These are phyloP conservation scores for Yamadazyma atmosphaerica DNA, from an alignment of 1,139 yeast species.

Conservation along the genomic window DNA sequence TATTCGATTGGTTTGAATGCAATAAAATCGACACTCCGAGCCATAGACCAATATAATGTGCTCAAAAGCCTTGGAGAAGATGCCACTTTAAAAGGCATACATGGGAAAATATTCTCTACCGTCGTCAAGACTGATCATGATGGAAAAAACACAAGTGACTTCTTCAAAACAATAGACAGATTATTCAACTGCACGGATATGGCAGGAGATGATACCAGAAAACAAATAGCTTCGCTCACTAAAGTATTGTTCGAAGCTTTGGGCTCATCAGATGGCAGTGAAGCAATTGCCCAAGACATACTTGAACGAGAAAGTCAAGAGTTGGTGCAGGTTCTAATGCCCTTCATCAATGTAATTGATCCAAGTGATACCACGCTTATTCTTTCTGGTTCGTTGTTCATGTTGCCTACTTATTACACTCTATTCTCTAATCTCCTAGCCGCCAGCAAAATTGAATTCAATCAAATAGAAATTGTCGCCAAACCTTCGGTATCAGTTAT, in stretches of 20 bases:
- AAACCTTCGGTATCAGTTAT: conserved; percentile 4
- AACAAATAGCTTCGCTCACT: conserved; percentile 7
- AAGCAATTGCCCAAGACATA: conserved; percentile 4
- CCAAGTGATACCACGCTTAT: conserved; percentile 4
- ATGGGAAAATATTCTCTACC: conserved; percentile 2
- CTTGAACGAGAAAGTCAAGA: conserved; percentile 2
- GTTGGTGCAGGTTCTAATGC: conserved; percentile 3
- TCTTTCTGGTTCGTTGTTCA: conserved; percentile 7
- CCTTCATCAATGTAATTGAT: conserved; percentile 4
- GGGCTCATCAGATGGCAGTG: conserved; percentile 4
- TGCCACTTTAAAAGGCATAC: conserved; percentile 1
- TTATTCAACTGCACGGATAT: too few relatives aligned
- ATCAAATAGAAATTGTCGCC: neutral
- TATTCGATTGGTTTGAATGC: conserved; percentile 8
- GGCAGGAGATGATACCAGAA: conserved; percentile 2
- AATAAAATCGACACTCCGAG: conserved; percentile 6
- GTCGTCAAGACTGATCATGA: neutral
- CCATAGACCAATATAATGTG: conserved; percentile 5
- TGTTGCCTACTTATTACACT: conserved; percentile 2
- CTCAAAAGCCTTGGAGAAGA: neutral
- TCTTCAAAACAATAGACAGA: neutral
- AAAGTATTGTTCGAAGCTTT: conserved; percentile 6
- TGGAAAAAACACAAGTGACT: neutral
- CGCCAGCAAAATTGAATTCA: neutral
- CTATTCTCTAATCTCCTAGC: conserved; percentile 1